These are phyloP conservation scores for Raphanus hybrid DNA, from an alignment of 441 rosid species.

Conservation along the genomic window DNA sequence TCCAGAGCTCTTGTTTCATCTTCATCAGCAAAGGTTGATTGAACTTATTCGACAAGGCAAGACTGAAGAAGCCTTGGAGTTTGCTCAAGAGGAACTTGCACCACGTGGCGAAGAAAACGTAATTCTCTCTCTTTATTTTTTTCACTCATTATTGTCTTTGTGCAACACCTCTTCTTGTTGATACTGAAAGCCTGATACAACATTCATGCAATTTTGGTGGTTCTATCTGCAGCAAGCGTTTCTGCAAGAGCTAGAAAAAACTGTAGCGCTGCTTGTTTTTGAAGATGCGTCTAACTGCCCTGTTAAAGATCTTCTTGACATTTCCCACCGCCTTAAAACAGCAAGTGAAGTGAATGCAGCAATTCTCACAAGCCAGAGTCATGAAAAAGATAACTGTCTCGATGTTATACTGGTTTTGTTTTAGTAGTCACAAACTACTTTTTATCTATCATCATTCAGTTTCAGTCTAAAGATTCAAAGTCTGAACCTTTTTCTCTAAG, in stretches of 20 bases:
- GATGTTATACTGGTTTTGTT: constrained; percentile 10
- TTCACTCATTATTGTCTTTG: no score
- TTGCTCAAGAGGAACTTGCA: constrained; percentile 98
- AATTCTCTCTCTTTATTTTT: constrained; percentile 19
- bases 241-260: constrained; percentile 91
- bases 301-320: constrained; percentile 83
- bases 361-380: constrained; percentile 94
- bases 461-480: neutral
- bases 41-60: constrained; percentile 92
- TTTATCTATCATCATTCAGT: neutral
- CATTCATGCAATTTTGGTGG: neutral
- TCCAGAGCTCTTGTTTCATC: constrained; percentile 82
- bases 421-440: neutral
- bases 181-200: neutral
- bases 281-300: constrained; percentile 90
- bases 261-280: constrained; percentile 87
- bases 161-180: neutral
- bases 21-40: constrained; percentile 95
- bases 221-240: constrained; percentile 55
- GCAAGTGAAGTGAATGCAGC: constrained; percentile 98
- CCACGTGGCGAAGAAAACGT: constrained; percentile 98
- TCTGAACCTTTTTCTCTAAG: neutral
- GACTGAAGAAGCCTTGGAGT: constrained; percentile 90
- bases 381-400: constrained; percentile 72
- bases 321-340: constrained; percentile 88